Base-by-base conservation (phyloP, 202 grass and related monocot genomes). In the Saccharum hybrid region DNA sequence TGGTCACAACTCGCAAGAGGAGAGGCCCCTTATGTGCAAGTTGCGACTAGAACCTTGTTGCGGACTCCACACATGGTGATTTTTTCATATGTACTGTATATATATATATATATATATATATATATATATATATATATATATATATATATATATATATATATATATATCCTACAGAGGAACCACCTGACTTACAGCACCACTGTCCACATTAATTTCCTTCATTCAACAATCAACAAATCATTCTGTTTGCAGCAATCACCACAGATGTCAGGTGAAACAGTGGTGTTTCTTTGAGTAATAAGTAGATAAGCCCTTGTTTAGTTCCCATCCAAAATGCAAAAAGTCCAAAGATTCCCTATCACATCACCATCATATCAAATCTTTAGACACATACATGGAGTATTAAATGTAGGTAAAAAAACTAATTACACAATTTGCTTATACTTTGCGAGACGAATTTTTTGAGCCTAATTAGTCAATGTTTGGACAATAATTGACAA, bases 241-340 rank as follows among this genome's bases (percentile, higher is more conserved):
- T 86, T 77, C 81, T 90, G 21, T 8, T 81, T 67, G 90, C 78
- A 74, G 94, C 78, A 89, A 92, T 89, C 51, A 92, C 36, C 3
- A 67, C 83, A 85, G 90, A 90, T 83, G 28, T 94, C 86, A 19
- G 91, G 86, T 85, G 90, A 97, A 78, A 81, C 86, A 86, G 62
- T 90, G 81, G 71, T 92, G 90, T 79, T 94, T 94, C 88, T 94
- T 97, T 68, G 88, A 37, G 48, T 82, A 89, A 38, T 81, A 45
- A 77, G 80, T 19, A 54, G 16, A 7, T 43, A 28, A 3, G 31
- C 31, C 31, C 3, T 33, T 33, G 31, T 33, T 33, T 33, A 33
- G 3, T 33, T 33, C 3, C 26, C 26, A 0, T 28, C 26, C 26
- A 28, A 28, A 28, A 28, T 28, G 26, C 26, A 28, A 28, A 28